phyloP scores from a whole-genome alignment of 768 basidiomycete genomes.

The Tylopilus intermedius region DNA sequence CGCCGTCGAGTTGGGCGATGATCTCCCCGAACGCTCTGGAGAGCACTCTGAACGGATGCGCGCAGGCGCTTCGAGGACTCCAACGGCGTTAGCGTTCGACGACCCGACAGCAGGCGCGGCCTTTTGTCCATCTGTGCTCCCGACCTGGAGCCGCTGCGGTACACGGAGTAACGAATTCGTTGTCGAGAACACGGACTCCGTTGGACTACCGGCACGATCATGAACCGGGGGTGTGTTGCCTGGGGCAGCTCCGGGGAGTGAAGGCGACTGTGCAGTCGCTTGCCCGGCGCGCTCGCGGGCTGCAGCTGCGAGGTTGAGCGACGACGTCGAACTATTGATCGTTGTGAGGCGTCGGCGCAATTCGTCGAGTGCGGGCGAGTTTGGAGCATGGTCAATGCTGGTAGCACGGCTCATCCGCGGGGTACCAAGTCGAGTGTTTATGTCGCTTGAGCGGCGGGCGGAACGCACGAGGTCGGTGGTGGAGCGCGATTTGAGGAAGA shows the following conservation, averaged over 20 bases:
- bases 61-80: slow-evolving; percentile 73
- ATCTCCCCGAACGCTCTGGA: slow-evolving; percentile 29
- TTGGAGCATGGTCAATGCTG: slow-evolving; percentile 35
- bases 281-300: slow-evolving; percentile 43
- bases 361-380: no score
- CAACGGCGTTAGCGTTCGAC: slow-evolving; percentile 76
- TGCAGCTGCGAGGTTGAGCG: slow-evolving; percentile 41
- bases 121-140: slow-evolving; percentile 72
- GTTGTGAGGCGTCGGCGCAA: no score
- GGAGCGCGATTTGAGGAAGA: slow-evolving; percentile 62
- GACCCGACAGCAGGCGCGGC: slow-evolving; percentile 38
- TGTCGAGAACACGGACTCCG: slow-evolving; percentile 75
- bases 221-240: slow-evolving; percentile 5
- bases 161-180: slow-evolving; percentile 60
- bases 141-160: slow-evolving; percentile 61
- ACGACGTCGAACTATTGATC: slow-evolving; percentile 60
- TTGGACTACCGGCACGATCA: slow-evolving; percentile 72
- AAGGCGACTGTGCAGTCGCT: slow-evolving; percentile 10
- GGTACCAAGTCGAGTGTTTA: slow-evolving; percentile 46
- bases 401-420: slow-evolving; percentile 43
- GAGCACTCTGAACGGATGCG: slow-evolving; percentile 63
- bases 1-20: slow-evolving; percentile 67
- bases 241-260: slow-evolving; percentile 3
- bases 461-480: slow-evolving; percentile 36
- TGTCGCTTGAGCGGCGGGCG: slow-evolving; percentile 42